These are phyloP conservation scores for Lenzites betulinus DNA, from an alignment of 768 basidiomycete species.

Conservation along the genomic window DNA sequence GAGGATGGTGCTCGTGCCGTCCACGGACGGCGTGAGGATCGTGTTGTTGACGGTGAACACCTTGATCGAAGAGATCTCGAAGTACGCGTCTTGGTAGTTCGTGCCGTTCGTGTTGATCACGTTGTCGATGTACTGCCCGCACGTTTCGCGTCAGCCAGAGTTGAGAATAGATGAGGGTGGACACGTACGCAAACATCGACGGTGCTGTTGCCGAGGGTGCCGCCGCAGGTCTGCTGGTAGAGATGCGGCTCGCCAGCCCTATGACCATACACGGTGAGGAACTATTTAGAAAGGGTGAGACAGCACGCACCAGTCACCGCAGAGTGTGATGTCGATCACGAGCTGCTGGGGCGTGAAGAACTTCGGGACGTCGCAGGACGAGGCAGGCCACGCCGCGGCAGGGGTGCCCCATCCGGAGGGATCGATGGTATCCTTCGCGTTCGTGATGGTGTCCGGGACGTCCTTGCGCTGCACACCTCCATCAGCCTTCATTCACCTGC, in stretches of 20 bases:
- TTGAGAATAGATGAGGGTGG: too few relatives aligned
- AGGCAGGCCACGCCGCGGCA: conserved; percentile 42
- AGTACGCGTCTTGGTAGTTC: conserved; percentile 53
- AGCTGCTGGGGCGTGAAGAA: conserved; percentile 51
- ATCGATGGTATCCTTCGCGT: conserved; percentile 36
- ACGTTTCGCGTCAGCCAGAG: neutral
- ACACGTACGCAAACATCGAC: conserved; percentile 32
- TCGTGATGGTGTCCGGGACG: conserved; percentile 25
- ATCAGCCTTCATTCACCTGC: neutral
- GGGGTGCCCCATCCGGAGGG: conserved; percentile 47
- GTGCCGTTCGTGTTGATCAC: conserved; percentile 47
- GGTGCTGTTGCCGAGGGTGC: conserved; percentile 38
- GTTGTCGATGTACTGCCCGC: conserved; percentile 45
- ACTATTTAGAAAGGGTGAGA: neutral
- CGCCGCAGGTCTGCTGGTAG: conserved; percentile 45
- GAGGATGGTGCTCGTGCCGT: conserved; percentile 14
- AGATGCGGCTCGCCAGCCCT: conserved; percentile 53
- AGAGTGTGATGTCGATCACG: conserved; percentile 57
- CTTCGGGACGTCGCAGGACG: conserved; percentile 44
- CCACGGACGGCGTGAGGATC: conserved; percentile 5
- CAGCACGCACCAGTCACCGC: conserved; percentile 47
- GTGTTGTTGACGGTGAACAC: conserved; percentile 40
- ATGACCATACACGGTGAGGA: conserved; percentile 8
- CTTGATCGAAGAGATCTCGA: conserved; percentile 61
- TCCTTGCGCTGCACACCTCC: conserved; percentile 34